Conservation (phyloP, 306 rosid genomes). For the Alnus glutinosa region DNA sequence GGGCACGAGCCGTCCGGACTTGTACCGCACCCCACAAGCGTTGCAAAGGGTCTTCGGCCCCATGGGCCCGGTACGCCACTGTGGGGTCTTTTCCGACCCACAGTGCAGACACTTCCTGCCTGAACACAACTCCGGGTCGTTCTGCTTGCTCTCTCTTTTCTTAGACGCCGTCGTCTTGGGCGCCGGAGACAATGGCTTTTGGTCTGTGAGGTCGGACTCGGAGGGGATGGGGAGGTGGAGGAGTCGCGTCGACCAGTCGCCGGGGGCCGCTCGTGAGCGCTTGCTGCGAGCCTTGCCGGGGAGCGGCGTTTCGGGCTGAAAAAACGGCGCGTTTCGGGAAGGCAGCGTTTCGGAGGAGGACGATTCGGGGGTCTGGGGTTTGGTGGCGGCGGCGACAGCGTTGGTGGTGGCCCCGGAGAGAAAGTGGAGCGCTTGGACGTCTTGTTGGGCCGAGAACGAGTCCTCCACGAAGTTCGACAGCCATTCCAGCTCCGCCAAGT, state of each 20-base stretch:
- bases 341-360: slow-evolving; percentile 67
- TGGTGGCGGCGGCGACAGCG: slow-evolving; percentile 16
- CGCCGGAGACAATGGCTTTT: slow-evolving; percentile 5
- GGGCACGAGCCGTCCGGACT: slow-evolving; percentile 65
- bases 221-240: slow-evolving; percentile 54
- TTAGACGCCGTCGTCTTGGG: slow-evolving; percentile 21
- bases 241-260: slow-evolving; percentile 97
- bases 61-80: slow-evolving; percentile 78
- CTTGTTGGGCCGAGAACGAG: slow-evolving; percentile 79
- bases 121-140: slow-evolving; percentile 26
- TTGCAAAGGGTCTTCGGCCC: slow-evolving; percentile 76
- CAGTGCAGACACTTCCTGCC: slow-evolving; percentile 69
- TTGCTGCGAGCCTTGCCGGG: slow-evolving; percentile 96
- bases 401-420: slow-evolving; percentile 37
- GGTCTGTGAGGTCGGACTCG: slow-evolving; percentile 16
- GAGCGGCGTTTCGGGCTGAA: slow-evolving; percentile 70
- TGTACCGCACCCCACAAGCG: slow-evolving; percentile 72
- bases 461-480: slow-evolving; percentile 92
- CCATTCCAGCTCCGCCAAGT: slow-evolving; percentile 95
- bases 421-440: slow-evolving; percentile 60
- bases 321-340: slow-evolving; percentile 51
- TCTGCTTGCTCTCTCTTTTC: slow-evolving; percentile 40
- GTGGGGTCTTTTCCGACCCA: slow-evolving; percentile 70
- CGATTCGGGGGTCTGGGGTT: slow-evolving; percentile 73
- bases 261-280: slow-evolving; percentile 92